Conservation (phyloP, 2,329 filamentous ascomycete species). For the Orbilia blumenaviensis region DNA sequence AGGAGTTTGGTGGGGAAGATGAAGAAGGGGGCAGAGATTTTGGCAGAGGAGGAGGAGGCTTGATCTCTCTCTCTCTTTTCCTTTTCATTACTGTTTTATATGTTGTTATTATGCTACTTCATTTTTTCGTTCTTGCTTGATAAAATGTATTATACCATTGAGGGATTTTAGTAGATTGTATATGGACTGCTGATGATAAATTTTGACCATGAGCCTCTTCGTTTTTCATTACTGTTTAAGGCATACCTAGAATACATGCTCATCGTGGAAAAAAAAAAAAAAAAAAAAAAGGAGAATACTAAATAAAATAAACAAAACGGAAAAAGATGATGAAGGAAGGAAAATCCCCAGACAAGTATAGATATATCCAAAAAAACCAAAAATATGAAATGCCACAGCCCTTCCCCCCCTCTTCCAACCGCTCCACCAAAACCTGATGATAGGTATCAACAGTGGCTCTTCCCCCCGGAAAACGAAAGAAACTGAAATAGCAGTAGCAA, state of each 20-base stretch:
- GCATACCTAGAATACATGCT: constrained; percentile 19
- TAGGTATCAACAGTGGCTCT: too few species aligned
- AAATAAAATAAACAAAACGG: neutral
- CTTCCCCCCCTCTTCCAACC: too few species aligned
- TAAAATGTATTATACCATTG: too few species aligned
- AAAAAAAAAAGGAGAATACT: neutral
- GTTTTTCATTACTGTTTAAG: constrained; percentile 1
- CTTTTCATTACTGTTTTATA: neutral
- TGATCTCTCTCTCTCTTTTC: neutral
- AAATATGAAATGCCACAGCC: too few species aligned
- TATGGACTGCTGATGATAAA: too few species aligned
- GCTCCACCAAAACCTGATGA: too few species aligned
- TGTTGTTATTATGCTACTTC: neutral
- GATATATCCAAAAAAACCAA: too few species aligned
- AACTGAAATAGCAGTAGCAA: too few species aligned
- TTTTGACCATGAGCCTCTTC: neutral
- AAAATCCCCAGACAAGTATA: constrained; percentile 6
- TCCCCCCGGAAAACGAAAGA: too few species aligned
- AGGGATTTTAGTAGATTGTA: too few species aligned
- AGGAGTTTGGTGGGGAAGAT: constrained; percentile 75
- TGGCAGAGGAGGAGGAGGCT: neutral
- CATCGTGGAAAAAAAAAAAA: neutral
- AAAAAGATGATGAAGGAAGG: neutral
- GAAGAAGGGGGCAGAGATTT: constrained; percentile 61
- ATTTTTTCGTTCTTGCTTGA: too few species aligned